Evolutionary conservation across 768 basidiomycete genomes (phyloP), one percentile per base, ranked within the genome.

Genomic region (Tubosaeta brunneosetosa): DNA sequence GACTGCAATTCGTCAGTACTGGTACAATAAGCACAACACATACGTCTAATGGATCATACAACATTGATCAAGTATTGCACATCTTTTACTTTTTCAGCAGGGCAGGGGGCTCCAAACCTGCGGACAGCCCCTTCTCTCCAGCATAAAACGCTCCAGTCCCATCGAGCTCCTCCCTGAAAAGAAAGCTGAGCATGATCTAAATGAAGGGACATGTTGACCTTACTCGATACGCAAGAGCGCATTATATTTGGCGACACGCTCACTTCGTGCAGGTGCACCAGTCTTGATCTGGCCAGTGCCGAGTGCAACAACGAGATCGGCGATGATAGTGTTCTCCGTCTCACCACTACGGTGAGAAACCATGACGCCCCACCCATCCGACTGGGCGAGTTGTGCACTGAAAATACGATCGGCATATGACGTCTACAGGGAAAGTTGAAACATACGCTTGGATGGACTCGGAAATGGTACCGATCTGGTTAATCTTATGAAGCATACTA

Each of bases 291-390:
- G 88, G 58, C 94, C 94, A 54, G 80, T 81, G 59, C 88, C 86
- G 60, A 97, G 91, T 44, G 90, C 97, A 61, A 98, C 94, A 57
- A 86, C 84, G 60, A 97, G 85, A 73, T 97, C 94, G 57, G 94
- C 92, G 65, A 98, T 97, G 73, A 93, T 79, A 50, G 92, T 94
- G 77, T 92, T 94, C 76, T 97, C 94, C 33, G 95, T 98, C 81
- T 97, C 95, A 66, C 95, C 95, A 61, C 89, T 92, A 61, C 97
- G 94, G 82, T 98, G 97, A 49, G 94, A 97, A 72, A 95, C 86
- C 97, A 99, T 99, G 75, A 97, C 91, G 71, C 94, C 94, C 97
- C 97, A 99, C 50, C 89, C 89, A 66, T 92, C 91, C 36, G 91
- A 91, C 72, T 97, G 93, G 45, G 94, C 71, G 64, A 99, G 91